phyloP scores from a whole-genome alignment of 148 eudicot genomes.

The Pharnaceum exiguum region DNA sequence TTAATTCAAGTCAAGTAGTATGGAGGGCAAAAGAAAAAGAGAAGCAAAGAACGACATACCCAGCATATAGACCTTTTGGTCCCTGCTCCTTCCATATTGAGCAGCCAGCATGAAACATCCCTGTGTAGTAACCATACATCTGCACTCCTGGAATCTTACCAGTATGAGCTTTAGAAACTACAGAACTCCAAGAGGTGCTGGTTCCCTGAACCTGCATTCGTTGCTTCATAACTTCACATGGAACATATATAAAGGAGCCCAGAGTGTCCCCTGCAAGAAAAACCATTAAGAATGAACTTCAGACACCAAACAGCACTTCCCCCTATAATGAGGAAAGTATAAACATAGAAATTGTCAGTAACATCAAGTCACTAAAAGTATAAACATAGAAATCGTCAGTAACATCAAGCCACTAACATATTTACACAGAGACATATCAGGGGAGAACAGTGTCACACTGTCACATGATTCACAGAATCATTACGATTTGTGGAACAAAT shows the following conservation, averaged over 20 bases:
- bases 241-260: conserved; percentile 87
- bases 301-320: not conserved
- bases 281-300: not conserved
- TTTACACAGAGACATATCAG: too few relatives aligned
- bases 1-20: not conserved
- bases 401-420: too few relatives aligned
- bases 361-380: too few relatives aligned
- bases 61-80: conserved; percentile 74
- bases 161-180: conserved; percentile 41
- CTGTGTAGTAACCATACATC: conserved; percentile 75
- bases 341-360: too few relatives aligned
- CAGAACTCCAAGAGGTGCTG: conserved; percentile 63
- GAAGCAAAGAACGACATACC: conserved; percentile 38
- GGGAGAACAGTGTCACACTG: too few relatives aligned
- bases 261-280: conserved; percentile 73
- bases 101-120: conserved; percentile 89
- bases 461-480: too few relatives aligned
- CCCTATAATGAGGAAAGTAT: too few relatives aligned
- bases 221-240: conserved; percentile 96
- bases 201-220: conserved; percentile 98
- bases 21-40: not conserved
- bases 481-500: too few relatives aligned
- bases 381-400: too few relatives aligned
- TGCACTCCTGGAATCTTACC: conserved; percentile 49
- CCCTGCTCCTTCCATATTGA: conserved; percentile 95